Percentiles rank a stretch among this genome's conserved stretches.
Evolutionary conservation across 2,329 filamentous ascomycete species (phyloP).

Genomic region (Trichoderma koningiopsis): DNA sequence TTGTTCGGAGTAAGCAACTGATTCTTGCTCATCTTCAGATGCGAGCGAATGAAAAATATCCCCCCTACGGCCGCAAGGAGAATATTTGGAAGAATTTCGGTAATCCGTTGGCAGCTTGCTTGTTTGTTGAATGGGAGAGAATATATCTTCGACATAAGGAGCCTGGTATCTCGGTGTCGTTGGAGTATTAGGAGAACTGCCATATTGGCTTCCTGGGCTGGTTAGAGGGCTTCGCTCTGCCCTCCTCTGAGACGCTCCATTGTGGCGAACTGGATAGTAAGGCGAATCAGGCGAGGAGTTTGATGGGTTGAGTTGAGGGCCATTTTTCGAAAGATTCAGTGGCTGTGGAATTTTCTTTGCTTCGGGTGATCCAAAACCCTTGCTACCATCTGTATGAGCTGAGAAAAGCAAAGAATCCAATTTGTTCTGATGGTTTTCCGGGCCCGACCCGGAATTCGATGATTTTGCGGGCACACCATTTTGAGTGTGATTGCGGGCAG

Average conservation of each 20-base stretch:
- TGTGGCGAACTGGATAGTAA: constrained; percentile 32
- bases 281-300: constrained; percentile 24
- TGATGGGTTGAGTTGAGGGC: not conserved
- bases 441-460: not conserved
- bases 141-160: constrained; percentile 35
- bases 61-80: not conserved
- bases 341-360: not conserved
- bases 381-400: not conserved
- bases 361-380: not conserved
- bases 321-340: constrained; percentile 1
- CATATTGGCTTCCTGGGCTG: constrained; percentile 9
- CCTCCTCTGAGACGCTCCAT: constrained; percentile 36
- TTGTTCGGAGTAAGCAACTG: not conserved
- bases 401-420: not conserved
- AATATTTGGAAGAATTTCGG: not conserved
- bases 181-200: not conserved
- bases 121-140: constrained; percentile 21
- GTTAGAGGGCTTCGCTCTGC: constrained; percentile 32
- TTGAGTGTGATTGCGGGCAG: not conserved
- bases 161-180: constrained; percentile 30
- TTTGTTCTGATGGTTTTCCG: not conserved
- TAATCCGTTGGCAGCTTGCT: not conserved
- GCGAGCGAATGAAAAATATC: not conserved
- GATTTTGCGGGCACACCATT: not conserved
- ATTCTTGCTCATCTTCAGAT: not conserved